A percentile compares a stretch with the other conserved stretches of the same genome.
phyloP scores from a whole-genome alignment of 441 rosid species.

The Metrosideros polymorpha region DNA sequence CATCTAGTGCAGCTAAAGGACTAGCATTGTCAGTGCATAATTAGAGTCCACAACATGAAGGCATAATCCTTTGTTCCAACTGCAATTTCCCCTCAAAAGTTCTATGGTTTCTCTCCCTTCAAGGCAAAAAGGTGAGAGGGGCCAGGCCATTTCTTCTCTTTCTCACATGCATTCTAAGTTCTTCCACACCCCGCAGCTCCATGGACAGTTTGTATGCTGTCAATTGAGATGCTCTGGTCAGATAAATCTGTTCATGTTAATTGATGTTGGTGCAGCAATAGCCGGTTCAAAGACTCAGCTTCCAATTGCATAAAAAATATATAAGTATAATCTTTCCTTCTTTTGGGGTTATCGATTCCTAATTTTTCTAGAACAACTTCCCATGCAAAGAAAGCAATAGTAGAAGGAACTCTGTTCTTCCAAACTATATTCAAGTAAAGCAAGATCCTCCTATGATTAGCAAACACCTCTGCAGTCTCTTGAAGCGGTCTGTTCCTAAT shows the following conservation, averaged over 20 bases:
- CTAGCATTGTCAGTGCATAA: neutral
- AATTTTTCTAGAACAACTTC: neutral
- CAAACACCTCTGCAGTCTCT: neutral
- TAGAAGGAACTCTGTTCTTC: neutral
- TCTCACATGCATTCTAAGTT: neutral
- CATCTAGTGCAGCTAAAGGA: neutral
- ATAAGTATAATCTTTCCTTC: neutral
- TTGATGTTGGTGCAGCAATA: neutral
- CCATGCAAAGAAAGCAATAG: neutral
- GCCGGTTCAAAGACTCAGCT: neutral
- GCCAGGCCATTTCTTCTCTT: neutral
- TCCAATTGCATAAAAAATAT: neutral
- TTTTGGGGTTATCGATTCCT: neutral
- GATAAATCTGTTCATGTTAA: neutral
- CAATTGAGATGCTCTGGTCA: neutral
- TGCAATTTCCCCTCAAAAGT: neutral
- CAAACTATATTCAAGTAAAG: neutral
- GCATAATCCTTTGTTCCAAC: neutral
- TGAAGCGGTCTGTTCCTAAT: neutral
- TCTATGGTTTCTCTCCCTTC: neutral
- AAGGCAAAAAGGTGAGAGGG: neutral
- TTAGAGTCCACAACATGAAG: neutral
- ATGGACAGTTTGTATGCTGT: neutral
- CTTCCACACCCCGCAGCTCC: neutral
- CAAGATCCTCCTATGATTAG: neutral